Base-by-base conservation (phyloP, 1,284 basidiomycete species). In the Grifola frondosa region DNA sequence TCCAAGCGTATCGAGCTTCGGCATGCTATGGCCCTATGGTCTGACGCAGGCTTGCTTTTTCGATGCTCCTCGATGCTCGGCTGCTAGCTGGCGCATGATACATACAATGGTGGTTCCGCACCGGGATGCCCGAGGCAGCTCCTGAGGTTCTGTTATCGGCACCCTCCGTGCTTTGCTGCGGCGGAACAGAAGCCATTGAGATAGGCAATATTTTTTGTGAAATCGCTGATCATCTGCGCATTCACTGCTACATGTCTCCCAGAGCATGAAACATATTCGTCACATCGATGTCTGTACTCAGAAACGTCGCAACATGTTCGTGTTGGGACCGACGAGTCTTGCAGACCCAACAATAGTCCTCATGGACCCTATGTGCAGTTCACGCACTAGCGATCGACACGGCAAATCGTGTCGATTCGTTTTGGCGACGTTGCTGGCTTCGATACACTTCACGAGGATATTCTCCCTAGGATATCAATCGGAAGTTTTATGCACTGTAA, bases 141-240 rank as follows among this genome's bases (percentile, higher is more conserved):
- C 23, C 36, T 25, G 30, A 8, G 13, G 39, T n/a, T 32, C 24
- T 26, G 49, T 29, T 52, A 46, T 58, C 53, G 57, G 35, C 47
- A 30, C 37, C 51, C 46, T 39, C 49, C 42, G 48, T 47, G 49
- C 41, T 25, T 8, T 9, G 36, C 50, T 35, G 56, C 49, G 46
- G 52, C 61, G 58, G 52, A 52, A 44, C 50, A 30, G 54, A 53
- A 52, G 50, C 52, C 48, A 49, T 46, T 44, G 34, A 52, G 49
- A 56, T 52, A 60, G 57, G 57, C 56, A 59, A 52, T 46, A 40
- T 35, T 31, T 19, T 37, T 19, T 19, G 31, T 45, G 23, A 30
- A 16, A 11, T 41, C 21, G 9, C 10, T 22, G 28, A n/a, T n/a
- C n/a, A n/a, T n/a, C n/a, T n/a, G n/a, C n/a, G n/a, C n/a, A n/a